These are phyloP conservation scores for Candida incommunis DNA, from an alignment of 805 yeast species.

Conservation along the genomic window DNA sequence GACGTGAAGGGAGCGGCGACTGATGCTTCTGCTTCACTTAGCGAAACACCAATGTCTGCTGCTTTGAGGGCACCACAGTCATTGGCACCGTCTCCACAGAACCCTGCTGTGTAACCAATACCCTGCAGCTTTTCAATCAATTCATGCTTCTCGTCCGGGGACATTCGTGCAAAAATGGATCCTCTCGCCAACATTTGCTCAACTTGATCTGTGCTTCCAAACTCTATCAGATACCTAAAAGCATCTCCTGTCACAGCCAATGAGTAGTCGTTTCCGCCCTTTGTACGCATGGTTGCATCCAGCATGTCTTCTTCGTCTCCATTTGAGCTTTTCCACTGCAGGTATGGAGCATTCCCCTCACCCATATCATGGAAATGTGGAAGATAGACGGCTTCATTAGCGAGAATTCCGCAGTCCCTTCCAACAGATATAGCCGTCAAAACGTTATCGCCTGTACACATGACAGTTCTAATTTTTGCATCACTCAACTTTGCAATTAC, in stretches of 20 bases:
- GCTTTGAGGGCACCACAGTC: constrained; percentile 98
- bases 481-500: constrained; percentile 45
- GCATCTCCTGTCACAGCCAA: constrained; percentile 90
- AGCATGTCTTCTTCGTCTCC: constrained; percentile 34
- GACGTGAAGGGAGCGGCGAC: constrained; percentile 99
- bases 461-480: constrained; percentile 69
- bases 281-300: constrained; percentile 49
- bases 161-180: constrained; percentile 87
- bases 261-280: constrained; percentile 31
- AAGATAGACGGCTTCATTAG: constrained; percentile 36
- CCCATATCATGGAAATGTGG: constrained; percentile 45
- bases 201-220: constrained; percentile 28
- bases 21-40: constrained; percentile 95
- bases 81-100: constrained; percentile 99
- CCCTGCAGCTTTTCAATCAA: constrained; percentile 74
- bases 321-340: constrained; percentile 13
- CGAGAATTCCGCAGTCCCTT: constrained; percentile 61
- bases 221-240: constrained; percentile 57
- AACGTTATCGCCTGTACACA: constrained; percentile 98
- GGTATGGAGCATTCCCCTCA: constrained; percentile 1
- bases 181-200: constrained; percentile 56
- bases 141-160: constrained; percentile 98
- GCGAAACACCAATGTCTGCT: constrained; percentile 91
- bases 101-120: constrained; percentile 84
- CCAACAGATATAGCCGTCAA: constrained; percentile 92